These are phyloP conservation scores for Heliamphora exappendiculata DNA, from an alignment of 148 eudicot genomes.

Conservation along the genomic window DNA sequence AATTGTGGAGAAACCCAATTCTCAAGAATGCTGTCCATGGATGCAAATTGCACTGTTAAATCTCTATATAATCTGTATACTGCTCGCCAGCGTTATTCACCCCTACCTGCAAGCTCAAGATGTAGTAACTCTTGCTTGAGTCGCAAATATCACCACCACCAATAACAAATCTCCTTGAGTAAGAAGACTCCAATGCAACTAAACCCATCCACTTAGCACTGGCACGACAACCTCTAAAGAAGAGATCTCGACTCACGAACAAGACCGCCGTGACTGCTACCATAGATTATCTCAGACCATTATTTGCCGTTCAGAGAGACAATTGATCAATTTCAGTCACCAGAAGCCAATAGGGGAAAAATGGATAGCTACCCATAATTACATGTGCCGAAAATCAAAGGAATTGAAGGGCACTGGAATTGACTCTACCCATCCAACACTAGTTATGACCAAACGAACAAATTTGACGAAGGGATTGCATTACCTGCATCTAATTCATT, in stretches of 20 bases:
- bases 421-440: slow-evolving; percentile 14
- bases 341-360: slow-evolving; percentile 15
- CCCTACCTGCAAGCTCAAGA: slow-evolving; percentile 2
- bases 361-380: slow-evolving; percentile 18
- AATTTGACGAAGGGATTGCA: slow-evolving; percentile 8
- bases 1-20: not conserved
- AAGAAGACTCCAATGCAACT: slow-evolving; percentile 6
- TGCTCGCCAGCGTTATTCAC: slow-evolving; percentile 9
- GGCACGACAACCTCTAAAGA: not conserved
- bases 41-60: not conserved
- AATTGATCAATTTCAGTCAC: slow-evolving; percentile 34
- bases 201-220: slow-evolving; percentile 1
- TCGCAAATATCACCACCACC: slow-evolving; percentile 4
- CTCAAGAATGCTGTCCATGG: not conserved
- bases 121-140: not conserved
- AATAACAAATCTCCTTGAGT: not conserved
- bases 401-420: slow-evolving; percentile 19
- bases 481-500: not conserved
- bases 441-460: slow-evolving; percentile 3
- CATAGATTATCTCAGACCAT: not conserved
- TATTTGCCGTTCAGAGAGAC: slow-evolving; percentile 27
- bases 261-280: slow-evolving; percentile 6
- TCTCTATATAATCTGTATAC: not conserved
- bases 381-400: slow-evolving; percentile 12
- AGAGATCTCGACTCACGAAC: not conserved